Evolutionary conservation across 371 early-diverging fungal genomes (phyloP).

Genomic region (Apophysomyces elegans): DNA sequence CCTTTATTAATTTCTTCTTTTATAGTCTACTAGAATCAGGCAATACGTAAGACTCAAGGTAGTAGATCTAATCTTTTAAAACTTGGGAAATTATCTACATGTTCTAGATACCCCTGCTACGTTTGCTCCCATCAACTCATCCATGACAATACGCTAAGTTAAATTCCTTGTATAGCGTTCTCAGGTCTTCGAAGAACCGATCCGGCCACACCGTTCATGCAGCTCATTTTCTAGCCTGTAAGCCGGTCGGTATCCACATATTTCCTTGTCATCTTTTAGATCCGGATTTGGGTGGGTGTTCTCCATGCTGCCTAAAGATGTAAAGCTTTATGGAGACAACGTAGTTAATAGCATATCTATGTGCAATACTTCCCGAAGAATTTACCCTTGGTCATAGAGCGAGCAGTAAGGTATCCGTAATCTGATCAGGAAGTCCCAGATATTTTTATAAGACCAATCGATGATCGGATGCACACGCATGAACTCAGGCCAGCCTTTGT

Average conservation of each 20-base stretch:
- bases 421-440: constrained; percentile 82
- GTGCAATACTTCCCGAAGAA: constrained; percentile 1
- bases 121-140: not conserved
- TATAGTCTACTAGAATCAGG: too few relatives aligned
- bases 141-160: not conserved
- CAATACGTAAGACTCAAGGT: too few relatives aligned
- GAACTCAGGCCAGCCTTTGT: constrained; percentile 90
- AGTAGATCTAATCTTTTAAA: too few relatives aligned
- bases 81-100: too few relatives aligned
- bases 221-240: constrained; percentile 68
- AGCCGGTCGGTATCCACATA: constrained; percentile 71
- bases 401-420: constrained; percentile 86
- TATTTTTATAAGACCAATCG: constrained; percentile 85
- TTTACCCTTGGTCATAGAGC: constrained; percentile 88
- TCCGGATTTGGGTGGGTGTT: constrained; percentile 89
- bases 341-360: not conserved
- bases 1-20: too few relatives aligned
- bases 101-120: too few relatives aligned
- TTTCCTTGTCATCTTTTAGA: constrained; percentile 29
- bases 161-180: not conserved
- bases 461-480: constrained; percentile 94
- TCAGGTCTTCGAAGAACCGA: constrained; percentile 37
- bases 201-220: constrained; percentile 79
- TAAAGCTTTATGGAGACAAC: constrained; percentile 66
- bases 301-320: constrained; percentile 89